These are phyloP conservation scores for Rhododendron mucronatum DNA, from an alignment of 148 eudicot species.

Conservation along the genomic window DNA sequence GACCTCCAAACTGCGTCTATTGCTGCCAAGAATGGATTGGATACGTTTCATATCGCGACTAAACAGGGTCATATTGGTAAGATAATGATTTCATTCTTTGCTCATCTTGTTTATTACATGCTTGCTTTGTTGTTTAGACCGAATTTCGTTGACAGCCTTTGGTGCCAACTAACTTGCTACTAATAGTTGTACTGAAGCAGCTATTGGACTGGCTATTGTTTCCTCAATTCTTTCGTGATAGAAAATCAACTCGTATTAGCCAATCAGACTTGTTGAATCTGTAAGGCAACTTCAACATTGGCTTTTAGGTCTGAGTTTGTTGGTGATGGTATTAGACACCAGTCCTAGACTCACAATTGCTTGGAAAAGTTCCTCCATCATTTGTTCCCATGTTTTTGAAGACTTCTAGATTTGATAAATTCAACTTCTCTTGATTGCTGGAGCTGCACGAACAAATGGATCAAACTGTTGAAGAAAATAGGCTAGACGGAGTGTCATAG, in stretches of 20 bases:
- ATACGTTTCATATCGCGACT: constrained; percentile 89
- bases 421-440: background rate
- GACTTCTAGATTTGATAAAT: background rate
- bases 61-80: constrained; percentile 92
- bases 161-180: background rate
- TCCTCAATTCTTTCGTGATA: too few relatives aligned
- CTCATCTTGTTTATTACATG: background rate
- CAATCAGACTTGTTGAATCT: background rate
- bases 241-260: too few relatives aligned
- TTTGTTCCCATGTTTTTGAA: background rate
- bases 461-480: background rate
- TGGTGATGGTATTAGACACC: background rate
- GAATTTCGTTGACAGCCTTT: background rate
- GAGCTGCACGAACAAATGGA: background rate
- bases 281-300: background rate
- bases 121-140: background rate
- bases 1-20: constrained; percentile 75
- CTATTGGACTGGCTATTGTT: too few relatives aligned
- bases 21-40: constrained; percentile 71
- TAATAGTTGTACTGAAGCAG: background rate
- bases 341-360: background rate
- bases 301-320: background rate
- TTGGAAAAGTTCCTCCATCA: background rate
- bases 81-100: constrained; percentile 14
- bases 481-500: background rate